Evolutionary conservation across 371 early-diverging fungal species (phyloP).

Genomic region (Encephalitozoon hellem): DNA sequence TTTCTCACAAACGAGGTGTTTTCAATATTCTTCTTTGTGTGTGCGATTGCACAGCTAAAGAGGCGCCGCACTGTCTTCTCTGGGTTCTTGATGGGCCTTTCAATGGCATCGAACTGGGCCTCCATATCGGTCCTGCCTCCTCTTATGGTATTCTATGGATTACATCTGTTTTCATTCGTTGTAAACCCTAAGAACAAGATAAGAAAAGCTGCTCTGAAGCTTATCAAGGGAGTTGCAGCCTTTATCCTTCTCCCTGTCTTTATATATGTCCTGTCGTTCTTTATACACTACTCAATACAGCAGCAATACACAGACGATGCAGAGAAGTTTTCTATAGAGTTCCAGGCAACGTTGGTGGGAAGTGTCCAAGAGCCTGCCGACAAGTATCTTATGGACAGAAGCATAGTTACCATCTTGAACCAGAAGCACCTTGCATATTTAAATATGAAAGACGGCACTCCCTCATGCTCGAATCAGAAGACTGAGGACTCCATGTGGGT

Average conservation of each 20-base stretch:
- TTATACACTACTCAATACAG: neutral
- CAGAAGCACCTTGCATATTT: constrained; percentile 7
- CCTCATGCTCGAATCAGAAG: neutral
- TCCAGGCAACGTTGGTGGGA: constrained; percentile 7
- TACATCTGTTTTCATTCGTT: neutral
- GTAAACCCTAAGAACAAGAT: neutral
- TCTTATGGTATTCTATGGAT: neutral
- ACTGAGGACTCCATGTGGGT: neutral
- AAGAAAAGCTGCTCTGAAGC: neutral
- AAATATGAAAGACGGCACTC: neutral
- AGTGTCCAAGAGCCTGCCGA: neutral
- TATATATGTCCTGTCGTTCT: neutral
- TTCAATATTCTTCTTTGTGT: neutral
- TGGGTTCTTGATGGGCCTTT: neutral
- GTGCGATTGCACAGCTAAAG: neutral
- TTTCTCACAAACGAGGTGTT: neutral
- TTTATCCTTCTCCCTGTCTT: neutral
- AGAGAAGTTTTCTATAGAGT: neutral
- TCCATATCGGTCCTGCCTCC: neutral
- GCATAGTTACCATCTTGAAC: constrained; percentile 1
- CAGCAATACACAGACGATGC: neutral
- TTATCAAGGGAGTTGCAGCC: neutral
- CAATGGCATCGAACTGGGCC: neutral
- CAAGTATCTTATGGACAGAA: constrained; percentile 29
- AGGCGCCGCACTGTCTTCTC: neutral